Base-by-base conservation (phyloP, 1,139 yeast genomes). In the Suhomyces bokatorum region DNA sequence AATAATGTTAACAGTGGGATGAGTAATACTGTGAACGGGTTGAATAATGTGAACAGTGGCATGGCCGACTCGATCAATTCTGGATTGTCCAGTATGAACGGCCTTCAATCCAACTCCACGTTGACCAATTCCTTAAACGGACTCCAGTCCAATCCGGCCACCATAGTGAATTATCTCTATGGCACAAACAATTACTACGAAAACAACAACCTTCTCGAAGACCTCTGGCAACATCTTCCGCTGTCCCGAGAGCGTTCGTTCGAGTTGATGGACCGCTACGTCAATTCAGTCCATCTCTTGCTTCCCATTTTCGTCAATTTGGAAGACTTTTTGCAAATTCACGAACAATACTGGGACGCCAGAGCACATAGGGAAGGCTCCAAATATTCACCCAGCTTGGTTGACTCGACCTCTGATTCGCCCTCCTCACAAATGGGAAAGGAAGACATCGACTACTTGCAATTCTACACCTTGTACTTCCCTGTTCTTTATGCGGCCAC, bases 401-500 rank as follows among this genome's bases (percentile, higher is more conserved):
- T 36, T 5, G 20, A 24, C 6, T 37, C 40, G 20, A 32, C 45
- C 14, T 30, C 47, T 6, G 39, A 24, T 10, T 38, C 42, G 15
- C 33, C 36, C 8, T 11, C 22, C 9, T 20, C 32, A 3, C 13
- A 17, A 15, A 17, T 36, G 29, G 16, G 35, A 14, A 31, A 35
- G 8, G 33, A 17, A 2, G 67, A 64, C 34, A 64, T 71, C 48
- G 64, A 71, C 49, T 58, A 63, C 38, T 55, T 76, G 41, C 80
- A 75, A 49, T 77, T 78, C 52, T 70, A 73, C 51, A 67, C 77
- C 4, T 56, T 77, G 11, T 69, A 76, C 50, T 76, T 77, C 49
- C 81, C 83, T 0, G 69, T 78, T 4, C 54, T 77, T 15, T 78
- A 77, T 55, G 81, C 82, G 2, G 73, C 82, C 3, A 73, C 80